Base-by-base conservation (phyloP, 495 filamentous ascomycete genomes). In the Talaromyces adpressus region DNA sequence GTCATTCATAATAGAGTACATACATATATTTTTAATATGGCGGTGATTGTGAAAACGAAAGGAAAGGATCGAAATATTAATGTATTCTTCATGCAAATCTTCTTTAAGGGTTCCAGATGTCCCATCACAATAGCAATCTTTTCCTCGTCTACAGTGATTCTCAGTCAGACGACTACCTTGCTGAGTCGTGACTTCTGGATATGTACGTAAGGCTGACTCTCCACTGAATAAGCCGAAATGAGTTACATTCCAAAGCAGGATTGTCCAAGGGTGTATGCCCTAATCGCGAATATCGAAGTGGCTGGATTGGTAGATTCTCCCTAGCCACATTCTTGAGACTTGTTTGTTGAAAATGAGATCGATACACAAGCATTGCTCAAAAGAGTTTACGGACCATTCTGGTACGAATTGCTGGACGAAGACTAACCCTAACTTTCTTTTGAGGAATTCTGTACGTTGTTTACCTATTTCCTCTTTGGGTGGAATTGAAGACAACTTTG, bases 1-100 rank as follows among this genome's bases (percentile, higher is more conserved):
- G 51, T 54, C n/a, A 54, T 25, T 27, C 12, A 18, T 20, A 49
- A 54, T 54, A 54, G 51, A 54, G 51, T 54, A 54, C 51, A 54
- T 54, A 54, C 51, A 54, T 54, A 54, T 20, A 49, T 49, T 54
- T 54, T 54, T 54, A 54, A 54, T 54, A 14, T 23, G 51, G 51
- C 27, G 51, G 18, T 22, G 45, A 18, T 49, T 20, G n/a, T 9
- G 25, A 54, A 29, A 29, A 54, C 22, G 51, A 54, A 11, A 14
- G 20, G 51, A 54, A 54, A n/a, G 45, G 22, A 20, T 49, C 2
- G 32, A 36, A 30, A 36, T 12, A 36, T 2, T 49, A 7, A 18
- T 9, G n/a, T 20, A 20, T 49, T 49, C 18, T 49, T 20, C n/a
- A 12, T 18, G 11, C 45, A 7, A 49, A 18, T 18, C 29, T 30